Evolutionary conservation across 2,329 filamentous ascomycete species (phyloP).

Genomic region (Alternaria solani): DNA sequence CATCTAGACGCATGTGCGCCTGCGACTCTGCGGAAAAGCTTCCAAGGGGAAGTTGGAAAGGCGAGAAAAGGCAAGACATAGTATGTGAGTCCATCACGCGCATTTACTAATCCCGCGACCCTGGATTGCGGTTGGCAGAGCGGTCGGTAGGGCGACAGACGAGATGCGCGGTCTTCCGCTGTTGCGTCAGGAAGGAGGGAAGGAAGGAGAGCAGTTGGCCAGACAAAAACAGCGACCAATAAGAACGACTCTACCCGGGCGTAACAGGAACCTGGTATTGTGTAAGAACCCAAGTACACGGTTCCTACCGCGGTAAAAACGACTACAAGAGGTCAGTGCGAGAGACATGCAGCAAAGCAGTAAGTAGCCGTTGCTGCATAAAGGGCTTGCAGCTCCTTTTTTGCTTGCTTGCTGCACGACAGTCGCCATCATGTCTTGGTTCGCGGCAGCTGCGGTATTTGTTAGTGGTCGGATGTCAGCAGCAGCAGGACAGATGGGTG

Average conservation of each 20-base stretch:
- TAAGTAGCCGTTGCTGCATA: conserved; percentile 21
- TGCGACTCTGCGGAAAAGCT: neutral
- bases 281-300: conserved; percentile 12
- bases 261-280: neutral
- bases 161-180: neutral
- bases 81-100: neutral
- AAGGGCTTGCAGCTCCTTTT: conserved; percentile 6
- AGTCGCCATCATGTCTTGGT: conserved; percentile 2
- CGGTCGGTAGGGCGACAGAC: neutral
- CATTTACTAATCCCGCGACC: neutral
- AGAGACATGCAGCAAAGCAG: conserved; percentile 11
- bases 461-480: conserved; percentile 13
- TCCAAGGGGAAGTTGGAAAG: neutral
- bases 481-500: too few species aligned
- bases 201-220: neutral
- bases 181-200: neutral
- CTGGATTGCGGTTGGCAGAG: neutral
- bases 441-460: conserved; percentile 12
- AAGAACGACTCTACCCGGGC: neutral
- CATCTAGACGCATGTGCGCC: neutral
- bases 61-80: neutral
- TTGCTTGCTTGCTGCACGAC: neutral
- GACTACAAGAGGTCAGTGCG: conserved; percentile 19
- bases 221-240: neutral
- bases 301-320: conserved; percentile 14